Evolutionary conservation across 2,329 filamentous ascomycete species (phyloP), one percentile per base, ranked within the genome.

Genomic region (Diplodia seriata): DNA sequence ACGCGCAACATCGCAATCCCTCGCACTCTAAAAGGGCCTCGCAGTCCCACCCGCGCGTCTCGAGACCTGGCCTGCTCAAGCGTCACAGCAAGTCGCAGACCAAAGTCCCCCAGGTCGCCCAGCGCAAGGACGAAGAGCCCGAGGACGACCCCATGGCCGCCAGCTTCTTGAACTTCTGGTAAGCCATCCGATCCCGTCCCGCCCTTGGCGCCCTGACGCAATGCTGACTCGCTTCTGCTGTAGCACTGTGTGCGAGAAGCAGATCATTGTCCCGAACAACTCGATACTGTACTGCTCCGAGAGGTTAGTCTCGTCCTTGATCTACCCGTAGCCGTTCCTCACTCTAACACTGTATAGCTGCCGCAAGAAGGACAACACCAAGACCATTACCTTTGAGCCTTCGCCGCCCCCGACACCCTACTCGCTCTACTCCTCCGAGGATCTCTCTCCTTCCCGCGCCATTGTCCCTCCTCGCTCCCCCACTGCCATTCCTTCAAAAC

Each of bases 241-340:
- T 74, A 89, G 87, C 78, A 85, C 87, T 70, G 88, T 85, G 74
- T 90, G 87, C 77, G 87, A 90, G 76, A 88, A 84, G 76, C 87
- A 89, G 78, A 89, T 90, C 73, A 84, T 86, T 65, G 83, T 85
- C 38, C 87, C 87, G 18, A 84, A 85, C 75, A 86, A 86, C 74
- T 83, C 82, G 18, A 82, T 88, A 50, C 80, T 90, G 54, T 90
- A 90, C 76, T 90, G 87, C 79, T 89, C 86, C 63, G 86, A 89
- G 81, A 84, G 84, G 87, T 89, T 82, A 75, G 81, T 56, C 31
- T 20, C 23, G 43, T 38, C 47, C 3, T 15, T 4, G 18, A 14
- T 56, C 53, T 54, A 20, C 40, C 54, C 54, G 56, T 73, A 11
- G n/a, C 31, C 40, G 20, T 40, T 12, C 47, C 20, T 23, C 59